Evolutionary conservation across 202 grass and related monocot genomes (phyloP), one percentile per base, ranked within the genome.

Genomic region (Carex arenaria): DNA sequence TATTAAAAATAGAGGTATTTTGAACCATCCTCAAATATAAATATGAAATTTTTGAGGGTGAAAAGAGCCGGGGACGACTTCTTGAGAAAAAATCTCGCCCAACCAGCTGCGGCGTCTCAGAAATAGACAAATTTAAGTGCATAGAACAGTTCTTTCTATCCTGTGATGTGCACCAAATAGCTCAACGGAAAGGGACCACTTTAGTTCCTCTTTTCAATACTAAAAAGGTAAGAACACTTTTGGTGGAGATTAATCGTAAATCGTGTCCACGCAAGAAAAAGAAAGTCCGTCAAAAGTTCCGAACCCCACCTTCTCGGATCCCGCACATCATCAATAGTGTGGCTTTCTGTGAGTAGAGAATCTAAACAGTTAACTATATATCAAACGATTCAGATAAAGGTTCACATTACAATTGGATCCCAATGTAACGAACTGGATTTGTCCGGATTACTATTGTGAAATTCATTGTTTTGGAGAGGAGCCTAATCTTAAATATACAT

Each of bases 111-210:
- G 52, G 45, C 79, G 7, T 49, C 42, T 26, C 8, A 51, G 61
- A 82, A 82, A 68, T 23, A 5, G 45, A 68, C 63, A 68, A 68
- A 82, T 66, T 79, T 67, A 7, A 67, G 61, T 82, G 80, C 42
- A 7, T 68, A 68, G 38, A 68, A 69, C 14, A 9, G 64, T 69
- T 69, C 42, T 82, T 56, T n/a, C 1, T 20, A 32, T 64, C 31
- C 2, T 36, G n/a, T 64, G 31, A 4, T 36, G 20, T 82, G 80
- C 80, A 82, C 80, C 64, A 82, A 56, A 82, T 52, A 34, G 45
- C 34, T n/a, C 10, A 81, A 56, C 3, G 3, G 4, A 69, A 69
- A 18, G 49, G 80, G 80, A 53, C 80, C 38, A 55, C 80, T 49
- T 75, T 75, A 1, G 49, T 55, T 55, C 23, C 72, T 32, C 45